phyloP scores from a whole-genome alignment of 2,329 filamentous ascomycete species.

The Plenodomus tracheiphilus region DNA sequence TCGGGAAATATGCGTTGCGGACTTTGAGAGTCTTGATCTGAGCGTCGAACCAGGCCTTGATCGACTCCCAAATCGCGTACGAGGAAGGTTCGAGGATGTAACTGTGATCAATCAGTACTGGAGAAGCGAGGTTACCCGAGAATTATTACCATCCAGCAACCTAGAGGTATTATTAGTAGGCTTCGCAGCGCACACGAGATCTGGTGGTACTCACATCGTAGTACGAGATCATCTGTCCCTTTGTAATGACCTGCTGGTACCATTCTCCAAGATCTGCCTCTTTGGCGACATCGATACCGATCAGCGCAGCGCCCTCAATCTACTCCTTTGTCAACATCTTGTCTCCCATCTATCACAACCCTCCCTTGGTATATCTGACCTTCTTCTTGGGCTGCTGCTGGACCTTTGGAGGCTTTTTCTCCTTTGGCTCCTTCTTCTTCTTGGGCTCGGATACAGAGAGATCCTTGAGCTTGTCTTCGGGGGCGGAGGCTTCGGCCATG shows the following conservation, averaged over 20 bases:
- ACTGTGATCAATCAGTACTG: slow-evolving; percentile 21
- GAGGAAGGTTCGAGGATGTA: slow-evolving; percentile 77
- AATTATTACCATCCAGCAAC: slow-evolving; percentile 30
- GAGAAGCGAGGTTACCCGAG: not conserved
- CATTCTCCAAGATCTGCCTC: slow-evolving; percentile 86
- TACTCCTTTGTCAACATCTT: slow-evolving; percentile 32
- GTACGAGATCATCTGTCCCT: slow-evolving; percentile 97
- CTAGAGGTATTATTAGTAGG: slow-evolving; percentile 13
- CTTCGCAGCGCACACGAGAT: not conserved
- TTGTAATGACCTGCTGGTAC: slow-evolving; percentile 97
- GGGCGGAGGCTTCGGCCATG: slow-evolving; percentile 41
- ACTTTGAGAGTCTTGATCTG: slow-evolving; percentile 90
- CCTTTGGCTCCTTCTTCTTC: slow-evolving; percentile 43
- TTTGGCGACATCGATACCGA: slow-evolving; percentile 87
- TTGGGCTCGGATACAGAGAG: slow-evolving; percentile 45
- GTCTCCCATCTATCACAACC: not conserved
- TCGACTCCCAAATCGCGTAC: slow-evolving; percentile 69
- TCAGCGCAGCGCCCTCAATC: slow-evolving; percentile 66
- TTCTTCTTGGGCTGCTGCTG: slow-evolving; percentile 53
- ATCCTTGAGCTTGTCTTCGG: slow-evolving; percentile 52
- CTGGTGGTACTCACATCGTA: slow-evolving; percentile 80
- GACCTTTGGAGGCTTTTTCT: slow-evolving; percentile 40
- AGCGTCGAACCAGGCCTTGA: slow-evolving; percentile 60
- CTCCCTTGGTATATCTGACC: slow-evolving; percentile 20
- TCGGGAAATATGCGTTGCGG: slow-evolving; percentile 93